Conservation (phyloP, 441 rosid genomes). For the Adansonia rubrostipa region DNA sequence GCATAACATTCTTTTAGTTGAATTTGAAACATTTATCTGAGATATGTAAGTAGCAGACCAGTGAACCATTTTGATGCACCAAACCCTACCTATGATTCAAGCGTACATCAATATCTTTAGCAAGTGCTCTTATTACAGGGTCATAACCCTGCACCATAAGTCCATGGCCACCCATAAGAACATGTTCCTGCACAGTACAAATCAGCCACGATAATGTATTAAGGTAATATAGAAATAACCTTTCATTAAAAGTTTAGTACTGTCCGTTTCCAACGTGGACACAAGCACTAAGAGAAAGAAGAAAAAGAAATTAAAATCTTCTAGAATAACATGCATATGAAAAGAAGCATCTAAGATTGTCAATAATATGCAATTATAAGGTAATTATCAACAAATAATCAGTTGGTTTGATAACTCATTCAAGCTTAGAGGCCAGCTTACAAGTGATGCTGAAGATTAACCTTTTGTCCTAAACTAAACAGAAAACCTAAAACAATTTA, state of each 20-base stretch:
- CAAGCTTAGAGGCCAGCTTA: too few relatives aligned
- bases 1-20: not conserved
- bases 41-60: not conserved
- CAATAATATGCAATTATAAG: not conserved
- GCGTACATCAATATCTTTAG: conserved; percentile 69
- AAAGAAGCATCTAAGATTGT: not conserved
- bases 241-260: not conserved
- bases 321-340: not conserved
- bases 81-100: conserved; percentile 64
- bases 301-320: not conserved
- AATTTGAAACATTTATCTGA: not conserved
- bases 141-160: conserved; percentile 89
- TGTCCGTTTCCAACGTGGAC: not conserved
- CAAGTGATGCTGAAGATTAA: too few relatives aligned
- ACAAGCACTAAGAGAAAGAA: not conserved
- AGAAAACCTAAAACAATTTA: too few relatives aligned
- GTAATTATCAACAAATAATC: not conserved
- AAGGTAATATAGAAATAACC: conserved; percentile 4
- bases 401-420: not conserved
- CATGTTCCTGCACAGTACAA: conserved; percentile 62
- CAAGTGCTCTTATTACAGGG: conserved; percentile 78
- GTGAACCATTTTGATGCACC: conserved; percentile 7
- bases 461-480: too few relatives aligned
- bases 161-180: conserved; percentile 92
- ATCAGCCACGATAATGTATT: conserved; percentile 24